Evolutionary conservation across 768 basidiomycete genomes (phyloP), one percentile per base, ranked within the genome.

Genomic region (Psilocybe azurescens): DNA sequence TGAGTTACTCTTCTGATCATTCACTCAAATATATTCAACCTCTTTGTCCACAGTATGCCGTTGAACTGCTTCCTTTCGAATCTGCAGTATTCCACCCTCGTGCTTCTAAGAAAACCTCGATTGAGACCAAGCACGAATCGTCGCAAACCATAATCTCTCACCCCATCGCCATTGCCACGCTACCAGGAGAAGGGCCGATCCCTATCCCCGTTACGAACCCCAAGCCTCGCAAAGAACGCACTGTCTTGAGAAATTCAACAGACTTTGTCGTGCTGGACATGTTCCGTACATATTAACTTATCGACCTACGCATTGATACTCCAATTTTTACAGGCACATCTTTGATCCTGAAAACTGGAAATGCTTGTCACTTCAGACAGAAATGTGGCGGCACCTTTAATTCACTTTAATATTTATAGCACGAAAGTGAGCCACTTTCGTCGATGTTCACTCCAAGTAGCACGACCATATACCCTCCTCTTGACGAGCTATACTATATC

Each of bases 161-260:
- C 29, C 69, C 67, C 2, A 68, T 77, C 28, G 66, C 65, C 5
- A 72, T 77, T 16, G 69, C 67, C n/a, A 74, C 72, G 7, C 58
- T 68, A 14, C 67, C 67, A 18, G 65, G 67, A n/a, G 63, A 65
- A 48, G 74, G 73, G 1, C 74, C 71, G 8, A 32, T 33, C 24
- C 73, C 73, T 20, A 57, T 68, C 29, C 58, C 73, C 28, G 66
- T 68, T 47, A 67, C 70, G 1, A 59, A 60, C 20, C 65, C 67
- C 39, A 63, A 56, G 33, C 59, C 61, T 13, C 63, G 64, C 51
- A 33, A 54, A 36, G 62, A 64, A 50, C 48, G 56, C 11, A 20
- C n/a, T 18, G 52, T 36, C 18, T 24, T 53, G 33, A 53, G 52
- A 32, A 36, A 38, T 32, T 1, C 32, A 4, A 18, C 32, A 36